Percentiles rank a stretch among this genome's conserved stretches.
These are phyloP conservation scores for Hydnomerulius pinastri DNA, from an alignment of 768 basidiomycete species.

Conservation along the genomic window DNA sequence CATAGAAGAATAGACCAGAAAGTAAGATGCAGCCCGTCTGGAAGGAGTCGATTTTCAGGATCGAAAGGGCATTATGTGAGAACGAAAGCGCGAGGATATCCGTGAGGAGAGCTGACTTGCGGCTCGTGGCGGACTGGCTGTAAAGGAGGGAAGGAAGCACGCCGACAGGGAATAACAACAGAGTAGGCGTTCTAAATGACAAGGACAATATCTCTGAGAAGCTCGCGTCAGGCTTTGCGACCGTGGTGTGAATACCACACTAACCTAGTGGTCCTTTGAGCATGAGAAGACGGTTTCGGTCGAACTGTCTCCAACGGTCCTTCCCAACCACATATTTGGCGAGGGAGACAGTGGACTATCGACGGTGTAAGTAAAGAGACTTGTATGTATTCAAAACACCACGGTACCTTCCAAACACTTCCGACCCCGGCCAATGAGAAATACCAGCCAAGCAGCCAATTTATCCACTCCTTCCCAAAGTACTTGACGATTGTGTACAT, in stretches of 20 bases:
- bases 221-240: constrained; percentile 8
- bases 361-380: not conserved
- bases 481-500: constrained; percentile 74
- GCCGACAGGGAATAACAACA: constrained; percentile 59
- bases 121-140: constrained; percentile 41
- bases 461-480: constrained; percentile 80
- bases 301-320: constrained; percentile 58
- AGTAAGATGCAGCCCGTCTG: constrained; percentile 82
- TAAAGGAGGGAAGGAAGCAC: constrained; percentile 68
- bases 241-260: constrained; percentile 12
- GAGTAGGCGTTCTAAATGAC: constrained; percentile 59
- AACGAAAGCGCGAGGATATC: constrained; percentile 80
- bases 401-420: constrained; percentile 62
- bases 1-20: constrained; percentile 86
- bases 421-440: constrained; percentile 66
- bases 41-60: constrained; percentile 89
- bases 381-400: not conserved
- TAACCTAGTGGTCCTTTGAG: constrained; percentile 49
- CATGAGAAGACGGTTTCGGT: constrained; percentile 44
- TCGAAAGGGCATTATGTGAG: constrained; percentile 73
- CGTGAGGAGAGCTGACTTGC: constrained; percentile 70
- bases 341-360: constrained; percentile 54
- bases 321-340: constrained; percentile 50
- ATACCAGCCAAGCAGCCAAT: constrained; percentile 76
- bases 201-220: constrained; percentile 38